A percentile compares a stretch with the other conserved stretches of the same genome.
These are phyloP conservation scores for Ammopiptanthus mongolicus DNA, from an alignment of 306 rosid genomes.

Conservation along the genomic window DNA sequence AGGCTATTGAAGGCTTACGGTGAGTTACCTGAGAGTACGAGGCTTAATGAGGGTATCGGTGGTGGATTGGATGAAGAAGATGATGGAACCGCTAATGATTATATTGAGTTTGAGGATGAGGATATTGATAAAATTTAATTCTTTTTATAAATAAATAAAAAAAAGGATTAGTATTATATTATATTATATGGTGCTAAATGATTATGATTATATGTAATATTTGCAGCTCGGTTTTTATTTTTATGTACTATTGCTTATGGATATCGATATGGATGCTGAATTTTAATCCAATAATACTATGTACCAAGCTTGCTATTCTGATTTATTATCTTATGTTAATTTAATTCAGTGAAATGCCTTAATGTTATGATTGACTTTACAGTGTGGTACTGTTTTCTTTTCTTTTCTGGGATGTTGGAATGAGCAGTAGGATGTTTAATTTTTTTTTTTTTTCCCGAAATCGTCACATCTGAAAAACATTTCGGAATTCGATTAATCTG, in stretches of 20 bases:
- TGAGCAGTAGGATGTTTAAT: not conserved
- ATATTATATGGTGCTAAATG: not conserved
- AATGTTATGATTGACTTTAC: not conserved
- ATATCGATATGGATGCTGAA: not conserved
- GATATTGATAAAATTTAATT: constrained; percentile 45
- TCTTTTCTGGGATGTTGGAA: not conserved
- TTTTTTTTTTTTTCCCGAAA: too few relatives aligned
- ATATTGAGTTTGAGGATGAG: constrained; percentile 56
- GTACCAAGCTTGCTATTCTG: not conserved
- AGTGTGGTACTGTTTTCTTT: not conserved
- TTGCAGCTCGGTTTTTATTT: not conserved
- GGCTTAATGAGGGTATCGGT: constrained; percentile 51
- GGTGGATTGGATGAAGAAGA: constrained; percentile 59
- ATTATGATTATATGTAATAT: not conserved
- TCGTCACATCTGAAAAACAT: too few relatives aligned
- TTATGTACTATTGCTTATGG: not conserved
- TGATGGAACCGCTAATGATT: constrained; percentile 37
- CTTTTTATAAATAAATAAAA: too few relatives aligned
- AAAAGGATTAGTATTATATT: too few relatives aligned
- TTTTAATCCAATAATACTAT: not conserved
- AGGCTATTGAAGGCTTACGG: constrained; percentile 64
- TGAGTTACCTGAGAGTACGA: constrained; percentile 47
- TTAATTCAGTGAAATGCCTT: not conserved
- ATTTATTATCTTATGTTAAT: not conserved
- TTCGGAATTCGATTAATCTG: too few relatives aligned